Evolutionary conservation across 148 eudicot genomes (phyloP).

Genomic region (Camellia japonica): DNA sequence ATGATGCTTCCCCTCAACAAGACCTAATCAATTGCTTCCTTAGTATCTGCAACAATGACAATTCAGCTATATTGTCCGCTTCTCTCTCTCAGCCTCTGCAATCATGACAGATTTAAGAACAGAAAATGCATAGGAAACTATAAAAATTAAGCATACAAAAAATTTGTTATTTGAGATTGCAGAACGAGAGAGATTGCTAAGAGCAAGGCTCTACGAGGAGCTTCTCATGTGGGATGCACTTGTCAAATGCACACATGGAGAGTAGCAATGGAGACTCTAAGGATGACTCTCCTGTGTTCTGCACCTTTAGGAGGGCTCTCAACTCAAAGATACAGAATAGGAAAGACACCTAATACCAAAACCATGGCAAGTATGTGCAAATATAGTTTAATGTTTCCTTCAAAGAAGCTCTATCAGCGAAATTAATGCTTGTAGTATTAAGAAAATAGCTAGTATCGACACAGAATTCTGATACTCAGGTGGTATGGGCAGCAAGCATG

Average conservation of each 20-base stretch:
- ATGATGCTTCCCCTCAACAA: constrained; percentile 12
- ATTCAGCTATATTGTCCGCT: constrained; percentile 5
- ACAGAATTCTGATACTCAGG: not conserved
- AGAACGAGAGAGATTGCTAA: constrained; percentile 25
- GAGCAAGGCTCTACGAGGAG: constrained; percentile 12
- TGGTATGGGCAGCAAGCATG: constrained; percentile 21
- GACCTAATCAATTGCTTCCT: constrained; percentile 22
- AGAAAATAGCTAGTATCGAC: no score
- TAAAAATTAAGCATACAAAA: not conserved
- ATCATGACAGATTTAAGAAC: no score
- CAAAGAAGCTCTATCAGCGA: no score
- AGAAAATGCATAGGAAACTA: not conserved
- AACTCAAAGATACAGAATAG: constrained; percentile 19
- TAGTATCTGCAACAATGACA: not conserved
- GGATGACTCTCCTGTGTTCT: constrained; percentile 16
- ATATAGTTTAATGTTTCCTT: no score
- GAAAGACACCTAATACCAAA: constrained; percentile 24
- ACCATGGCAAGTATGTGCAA: constrained; percentile 25
- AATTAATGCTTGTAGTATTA: no score
- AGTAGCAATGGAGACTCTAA: constrained; percentile 21
- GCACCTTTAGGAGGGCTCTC: not conserved
- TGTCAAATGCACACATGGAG: constrained; percentile 22
- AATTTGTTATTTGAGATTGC: not conserved
- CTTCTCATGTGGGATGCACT: constrained; percentile 25
- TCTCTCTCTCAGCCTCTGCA: no score